Base-by-base conservation (phyloP, 257 asterid genomes). In the Agastache rugosa region DNA sequence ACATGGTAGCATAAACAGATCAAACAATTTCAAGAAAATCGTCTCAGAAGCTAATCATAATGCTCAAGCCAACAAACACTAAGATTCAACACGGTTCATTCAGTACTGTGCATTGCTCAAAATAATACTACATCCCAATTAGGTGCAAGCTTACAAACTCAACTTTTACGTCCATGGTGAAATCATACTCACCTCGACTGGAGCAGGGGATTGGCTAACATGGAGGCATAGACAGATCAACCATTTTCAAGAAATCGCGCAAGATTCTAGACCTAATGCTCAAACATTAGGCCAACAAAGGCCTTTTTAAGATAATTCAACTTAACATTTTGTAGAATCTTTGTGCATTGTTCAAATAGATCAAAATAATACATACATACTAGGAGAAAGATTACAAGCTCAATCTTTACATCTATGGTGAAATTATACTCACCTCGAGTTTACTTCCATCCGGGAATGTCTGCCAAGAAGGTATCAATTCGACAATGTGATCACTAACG, bases 401-500 rank as follows among this genome's bases (percentile, higher is more conserved):
- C 3, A 22, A 42, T 41, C n/a, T 17, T 53, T 20, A 53, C 27
- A 53, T 53, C 16, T 39, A 0, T 2, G 19, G 23, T 0, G 67
- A 67, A 74, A 44, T 20, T 12, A 27, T 47, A 55, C 8, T 31
- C 62, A 87, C 97, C 97, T 91, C 97, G 22, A 87, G 91, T 50
- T 84, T 85, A 78, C 83, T 85, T 69, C 96, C 97, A 83, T 89
- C 96, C 0, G 93, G 87, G 77, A 91, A 89, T 72, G 93, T 91
- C 78, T 91, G 93, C 87, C 90, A 85, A 75, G 88, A 82, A 1
- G 97, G 97, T 62, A 69, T 85, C 67, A 91, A 71, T 71, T 91
- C 96, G 27, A 91, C 96, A 83, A 91, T 85, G 82, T 91, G 92
- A 85, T 91, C 93, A 31, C 96, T 87, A 58, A 91, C 92, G 20